Percentiles rank a stretch among this genome's conserved stretches.
Evolutionary conservation across 352 stramenopile genomes (phyloP).

Genomic region (Phytophthora rubi): DNA sequence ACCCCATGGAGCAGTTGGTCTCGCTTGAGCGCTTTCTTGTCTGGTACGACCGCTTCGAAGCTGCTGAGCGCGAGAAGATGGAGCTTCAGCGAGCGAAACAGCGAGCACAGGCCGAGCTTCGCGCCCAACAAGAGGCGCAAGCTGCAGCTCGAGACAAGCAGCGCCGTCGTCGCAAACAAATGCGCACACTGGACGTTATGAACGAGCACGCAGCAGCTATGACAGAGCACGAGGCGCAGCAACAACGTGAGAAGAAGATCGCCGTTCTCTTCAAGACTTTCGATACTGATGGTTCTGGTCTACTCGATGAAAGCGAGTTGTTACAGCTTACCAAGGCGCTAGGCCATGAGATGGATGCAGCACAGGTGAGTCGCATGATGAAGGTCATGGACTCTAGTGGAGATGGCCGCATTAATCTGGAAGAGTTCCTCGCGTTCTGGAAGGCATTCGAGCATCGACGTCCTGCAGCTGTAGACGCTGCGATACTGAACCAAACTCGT

Average conservation of each 20-base stretch:
- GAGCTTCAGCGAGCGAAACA: slow-evolving; percentile 53
- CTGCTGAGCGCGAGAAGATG: slow-evolving; percentile 50
- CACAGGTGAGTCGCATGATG: slow-evolving; percentile 63
- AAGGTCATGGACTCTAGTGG: slow-evolving; percentile 66
- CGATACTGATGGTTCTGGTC: slow-evolving; percentile 60
- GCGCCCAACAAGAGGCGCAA: slow-evolving; percentile 43
- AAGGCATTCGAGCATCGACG: slow-evolving; percentile 54
- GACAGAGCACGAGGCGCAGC: slow-evolving; percentile 39
- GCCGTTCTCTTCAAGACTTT: slow-evolving; percentile 63
- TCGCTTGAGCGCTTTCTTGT: slow-evolving; percentile 52
- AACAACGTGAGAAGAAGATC: slow-evolving; percentile 40
- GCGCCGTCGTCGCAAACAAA: slow-evolving; percentile 45
- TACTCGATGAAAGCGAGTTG: slow-evolving; percentile 62
- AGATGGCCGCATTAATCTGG: slow-evolving; percentile 59
- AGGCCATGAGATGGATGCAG: slow-evolving; percentile 51
- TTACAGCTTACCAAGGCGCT: slow-evolving; percentile 51
- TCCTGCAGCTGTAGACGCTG: slow-evolving; percentile 17
- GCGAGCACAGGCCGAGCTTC: slow-evolving; percentile 48
- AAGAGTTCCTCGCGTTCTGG: slow-evolving; percentile 79
- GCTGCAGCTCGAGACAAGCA: slow-evolving; percentile 39
- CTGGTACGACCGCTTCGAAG: slow-evolving; percentile 65
- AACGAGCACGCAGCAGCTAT: slow-evolving; percentile 46
- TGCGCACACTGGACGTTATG: slow-evolving; percentile 39
- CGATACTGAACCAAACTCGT: slow-evolving; percentile 24
- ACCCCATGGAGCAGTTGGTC: slow-evolving; percentile 50